Evolutionary conservation across 768 basidiomycete species (phyloP), one percentile per base, ranked within the genome.

Genomic region (Boletus sp.): DNA sequence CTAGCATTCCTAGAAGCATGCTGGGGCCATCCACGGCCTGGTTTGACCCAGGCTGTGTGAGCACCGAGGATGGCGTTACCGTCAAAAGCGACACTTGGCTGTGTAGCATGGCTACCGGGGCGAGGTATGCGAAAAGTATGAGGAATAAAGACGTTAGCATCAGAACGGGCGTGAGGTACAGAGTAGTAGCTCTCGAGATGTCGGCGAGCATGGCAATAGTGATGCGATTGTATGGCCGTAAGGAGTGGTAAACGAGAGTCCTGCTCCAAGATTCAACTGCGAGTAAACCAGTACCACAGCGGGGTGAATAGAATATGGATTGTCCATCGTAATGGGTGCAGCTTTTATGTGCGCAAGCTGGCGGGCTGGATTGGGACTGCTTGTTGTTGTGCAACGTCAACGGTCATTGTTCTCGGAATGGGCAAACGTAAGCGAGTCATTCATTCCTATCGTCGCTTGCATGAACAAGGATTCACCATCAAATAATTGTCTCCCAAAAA

Each of bases 121-220:
- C 80, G n/a, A 89, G 72, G 57, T 81, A 88, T 5, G 83, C 79
- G 57, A 92, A 81, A 2, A 89, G 64, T 4, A 82, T 74, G 39
- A 92, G 81, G 33, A 91, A 60, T 46, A 87, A 72, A 10, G 87
- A 80, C 5, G 88, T 82, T 40, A 90, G 72, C 56, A 82, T 78
- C 46, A 91, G 72, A 5, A 88, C 23, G 23, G 87, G 86, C 2
- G 87, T 78, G 48, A 91, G 76, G 64, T 85, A 89, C 49, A 87
- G 74, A 50, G 80, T 83, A 59, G 82, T 74, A 51, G 80, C 79
- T 76, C 84, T 89, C 14, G 87, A 85, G 39, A 89, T 76, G 59
- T 81, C 79, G 56, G 83, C 74, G 63, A 91, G 83, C 90, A 90
- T 92, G 44, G 34, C 47, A 13, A 29, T 30, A 21, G 29, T 19